These are phyloP conservation scores for Artemisia tridentata DNA, from an alignment of 129 eudicot species.

Conservation along the genomic window DNA sequence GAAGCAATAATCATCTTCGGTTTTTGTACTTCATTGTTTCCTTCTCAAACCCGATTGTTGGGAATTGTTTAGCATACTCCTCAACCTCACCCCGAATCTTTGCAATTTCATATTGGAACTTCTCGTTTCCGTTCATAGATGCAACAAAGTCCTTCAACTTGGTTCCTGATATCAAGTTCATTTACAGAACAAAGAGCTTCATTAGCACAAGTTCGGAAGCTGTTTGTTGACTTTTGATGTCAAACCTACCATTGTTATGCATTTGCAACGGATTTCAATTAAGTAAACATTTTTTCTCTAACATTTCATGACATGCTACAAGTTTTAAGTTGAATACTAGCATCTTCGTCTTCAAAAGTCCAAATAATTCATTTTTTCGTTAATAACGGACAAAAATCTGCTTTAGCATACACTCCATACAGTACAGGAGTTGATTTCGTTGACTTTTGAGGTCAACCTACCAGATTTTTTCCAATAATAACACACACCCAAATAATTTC, in stretches of 20 bases:
- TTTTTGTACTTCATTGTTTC: conserved; percentile 85
- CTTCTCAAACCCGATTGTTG: conserved; percentile 89
- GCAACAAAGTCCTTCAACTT: conserved; percentile 92
- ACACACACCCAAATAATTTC: too few relatives aligned
- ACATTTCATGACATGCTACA: too few relatives aligned
- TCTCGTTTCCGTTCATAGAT: conserved; percentile 50
- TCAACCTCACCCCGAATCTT: conserved; percentile 67
- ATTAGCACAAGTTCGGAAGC: conserved; percentile 19
- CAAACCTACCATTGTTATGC: not conserved
- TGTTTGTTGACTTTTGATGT: conserved; percentile 1
- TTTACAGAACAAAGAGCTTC: conserved; percentile 1
- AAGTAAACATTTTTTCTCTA: too few relatives aligned
- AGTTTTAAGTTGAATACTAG: not conserved
- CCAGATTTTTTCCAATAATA: too few relatives aligned
- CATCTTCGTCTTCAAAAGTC: not conserved
- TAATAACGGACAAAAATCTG: too few relatives aligned
- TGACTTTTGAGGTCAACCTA: too few relatives aligned
- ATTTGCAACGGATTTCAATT: not conserved
- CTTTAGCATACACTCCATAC: too few relatives aligned
- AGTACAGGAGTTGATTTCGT: too few relatives aligned
- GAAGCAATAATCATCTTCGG: conserved; percentile 13
- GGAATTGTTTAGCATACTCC: conserved; percentile 91
- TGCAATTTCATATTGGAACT: conserved; percentile 47
- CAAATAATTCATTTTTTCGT: not conserved
- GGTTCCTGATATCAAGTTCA: conserved; percentile 51